Evolutionary conservation across 75 land plant species (phyloP), one percentile per base, ranked within the genome.

Genomic region (Pseudotsuga menziesii): DNA sequence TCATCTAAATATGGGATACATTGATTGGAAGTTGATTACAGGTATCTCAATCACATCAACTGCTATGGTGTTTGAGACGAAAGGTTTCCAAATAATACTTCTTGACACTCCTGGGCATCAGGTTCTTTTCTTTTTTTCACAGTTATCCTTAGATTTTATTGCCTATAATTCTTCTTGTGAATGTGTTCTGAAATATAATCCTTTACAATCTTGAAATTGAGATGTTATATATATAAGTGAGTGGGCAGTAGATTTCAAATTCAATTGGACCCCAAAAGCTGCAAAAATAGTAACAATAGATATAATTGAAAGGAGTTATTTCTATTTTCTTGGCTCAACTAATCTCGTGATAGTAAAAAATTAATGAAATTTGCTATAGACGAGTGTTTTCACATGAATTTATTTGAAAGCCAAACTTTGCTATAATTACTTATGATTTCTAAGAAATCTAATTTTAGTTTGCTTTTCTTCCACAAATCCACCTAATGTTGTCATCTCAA

Each of bases 51-150:
- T 85, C 78, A 85, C 87, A 64, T 85, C 87, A 55, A 85, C 87
- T 44, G 87, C 87, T 48, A 56, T 85, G 61, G 86, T 83, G 35
- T 85, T 85, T 73, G 87, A 85, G 59, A 83, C 81, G 41, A 63
- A 77, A 76, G 87, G 82, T 15, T 70, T 58, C 16, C 74, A 79
- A 63, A 76, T 85, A 39, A 83, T 82, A 20, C 75, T 83, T 44
- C 80, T 86, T 77, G 88, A 86, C 82, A 85, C 86, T 58, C 87
- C 87, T 20, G 87, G 87, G 55, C 86, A 85, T 81, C 88, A 85
- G 84, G 84, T 80, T 57, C 14, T 8, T 35, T 13, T 26, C 59
- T n/a, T 19, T 16, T 73, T 29, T 23, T 76, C 48, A 36, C 16
- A 72, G 8, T 69, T 69, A 41, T 69, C 20, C 58, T 59, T 58